A percentile compares a stretch with the other conserved stretches of the same genome.
These are phyloP conservation scores for Gossypium thurberi DNA, from an alignment of 345 rosid genomes.

Conservation along the genomic window DNA sequence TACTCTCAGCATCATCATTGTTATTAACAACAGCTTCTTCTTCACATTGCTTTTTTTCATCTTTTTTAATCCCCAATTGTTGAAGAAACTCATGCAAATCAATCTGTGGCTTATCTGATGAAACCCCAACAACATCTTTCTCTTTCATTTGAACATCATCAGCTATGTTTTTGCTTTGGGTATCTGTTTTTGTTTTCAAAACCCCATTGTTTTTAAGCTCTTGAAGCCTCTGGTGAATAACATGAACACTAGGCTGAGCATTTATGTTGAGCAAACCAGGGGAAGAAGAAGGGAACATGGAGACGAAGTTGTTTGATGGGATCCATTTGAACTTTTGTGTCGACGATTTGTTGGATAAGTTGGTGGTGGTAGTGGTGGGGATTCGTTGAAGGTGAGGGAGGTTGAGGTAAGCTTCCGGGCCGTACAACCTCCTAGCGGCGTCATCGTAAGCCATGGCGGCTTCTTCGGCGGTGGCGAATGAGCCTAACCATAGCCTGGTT, in stretches of 20 bases:
- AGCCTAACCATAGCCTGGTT: constrained; percentile 81
- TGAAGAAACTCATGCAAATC: constrained; percentile 90
- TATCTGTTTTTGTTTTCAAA: constrained; percentile 29
- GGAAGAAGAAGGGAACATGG: constrained; percentile 82
- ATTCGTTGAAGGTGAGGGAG: constrained; percentile 70
- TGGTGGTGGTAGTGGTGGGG: constrained; percentile 6
- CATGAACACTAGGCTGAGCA: constrained; percentile 82
- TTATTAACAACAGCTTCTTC: background rate
- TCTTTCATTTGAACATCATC: constrained; percentile 23
- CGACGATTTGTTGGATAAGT: constrained; percentile 12
- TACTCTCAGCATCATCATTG: constrained; percentile 13
- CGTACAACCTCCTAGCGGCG: constrained; percentile 70
- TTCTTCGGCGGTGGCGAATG: constrained; percentile 87
- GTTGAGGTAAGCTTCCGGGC: constrained; percentile 77
- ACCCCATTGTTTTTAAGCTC: constrained; percentile 58
- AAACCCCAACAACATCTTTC: constrained; percentile 25
- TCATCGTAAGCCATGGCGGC: constrained; percentile 96
- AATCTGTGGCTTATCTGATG: constrained; percentile 58
- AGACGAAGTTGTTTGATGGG: constrained; percentile 73
- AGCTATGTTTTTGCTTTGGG: constrained; percentile 15
- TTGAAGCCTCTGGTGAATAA: constrained; percentile 83
- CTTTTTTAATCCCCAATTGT: constrained; percentile 72
- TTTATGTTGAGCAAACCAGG: constrained; percentile 69
- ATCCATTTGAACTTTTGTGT: constrained; percentile 59
- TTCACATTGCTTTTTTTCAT: constrained; percentile 26